These are phyloP conservation scores for Lasiosphaeris hirsuta DNA, from an alignment of 495 filamentous ascomycete genomes.

Conservation along the genomic window DNA sequence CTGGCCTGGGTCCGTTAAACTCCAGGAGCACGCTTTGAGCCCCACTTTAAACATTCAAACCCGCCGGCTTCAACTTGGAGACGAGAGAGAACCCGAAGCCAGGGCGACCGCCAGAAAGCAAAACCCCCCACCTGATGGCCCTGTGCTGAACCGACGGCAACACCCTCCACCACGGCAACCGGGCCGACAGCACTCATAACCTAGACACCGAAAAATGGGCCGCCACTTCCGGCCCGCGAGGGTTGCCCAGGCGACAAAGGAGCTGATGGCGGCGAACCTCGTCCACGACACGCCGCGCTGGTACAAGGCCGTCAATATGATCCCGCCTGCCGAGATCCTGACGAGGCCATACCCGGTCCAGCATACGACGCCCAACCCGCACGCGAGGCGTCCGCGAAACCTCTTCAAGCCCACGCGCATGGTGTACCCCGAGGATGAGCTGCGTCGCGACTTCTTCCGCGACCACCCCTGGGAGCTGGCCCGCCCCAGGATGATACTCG, in stretches of 20 bases:
- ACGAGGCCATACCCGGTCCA: conserved; percentile 64
- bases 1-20: too few relatives aligned
- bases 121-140: too few relatives aligned
- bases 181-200: background rate
- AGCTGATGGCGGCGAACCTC: conserved; percentile 42
- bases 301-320: conserved; percentile 66
- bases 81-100: too few relatives aligned
- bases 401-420: conserved; percentile 77
- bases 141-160: background rate
- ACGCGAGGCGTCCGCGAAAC: conserved; percentile 58
- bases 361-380: conserved; percentile 49
- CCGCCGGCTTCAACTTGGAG: too few relatives aligned
- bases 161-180: background rate
- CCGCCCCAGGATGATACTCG: conserved; percentile 77
- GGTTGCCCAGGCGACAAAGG: conserved; percentile 64
- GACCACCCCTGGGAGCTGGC: conserved; percentile 99
- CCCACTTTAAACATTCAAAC: too few relatives aligned
- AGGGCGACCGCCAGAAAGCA: too few relatives aligned
- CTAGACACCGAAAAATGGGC: conserved; percentile 20
- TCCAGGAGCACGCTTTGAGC: too few relatives aligned
- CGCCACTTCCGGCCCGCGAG: conserved; percentile 70
- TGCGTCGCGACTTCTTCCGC: conserved; percentile 76
- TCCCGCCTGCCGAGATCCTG: conserved; percentile 77
- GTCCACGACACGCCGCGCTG: conserved; percentile 57
- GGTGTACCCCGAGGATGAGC: conserved; percentile 77